Evolutionary conservation across 495 filamentous ascomycete species (phyloP), one percentile per base, ranked within the genome.

Genomic region (Podospora anserina): DNA sequence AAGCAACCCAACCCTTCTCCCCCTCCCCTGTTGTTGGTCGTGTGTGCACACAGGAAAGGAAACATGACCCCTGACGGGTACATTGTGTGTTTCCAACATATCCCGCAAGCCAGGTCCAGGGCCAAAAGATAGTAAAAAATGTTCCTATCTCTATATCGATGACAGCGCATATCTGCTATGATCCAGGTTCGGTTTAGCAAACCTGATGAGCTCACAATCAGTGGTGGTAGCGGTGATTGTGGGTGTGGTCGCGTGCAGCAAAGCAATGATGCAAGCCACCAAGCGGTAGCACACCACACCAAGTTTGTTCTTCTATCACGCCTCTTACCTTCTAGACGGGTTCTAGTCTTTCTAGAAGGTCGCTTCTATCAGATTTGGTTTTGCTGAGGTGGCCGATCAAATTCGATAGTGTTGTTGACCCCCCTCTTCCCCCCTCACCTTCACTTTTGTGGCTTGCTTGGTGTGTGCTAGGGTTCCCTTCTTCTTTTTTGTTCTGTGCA

Each of bases 261-360:
- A 5, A 61, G 18, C 28, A 30, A 49, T 13, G 39, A 49, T 49
- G 39, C 39, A 49, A 49, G 39, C 39, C 39, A 49, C 39, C 39
- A 13, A 49, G 39, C 39, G 9, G 39, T 49, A 49, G 39, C 39
- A 49, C 39, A 49, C 39, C 39, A 49, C 39, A 49, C 39, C 39
- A 49, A 11, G 23, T 13, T 49, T 11, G 39, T 49, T 49, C 23
- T 16, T 49, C 23, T 32, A 7, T 27, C 28, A 61, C 27, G 4
- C 23, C 4, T 32, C 27, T 27, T 27, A 32, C 59, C 59, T 32
- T 69, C 70, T 64, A 71, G 69, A 63, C 54, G 66, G 11, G 34
- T 65, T 71, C 69, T 66, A 71, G 69, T 60, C 27, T 58, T 63
- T 63, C 61, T 63, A 63, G 61, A 63, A 63, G 61, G 32, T 23